Base-by-base conservation (phyloP, 1,284 basidiomycete species). In the Naganishia cerealis region DNA sequence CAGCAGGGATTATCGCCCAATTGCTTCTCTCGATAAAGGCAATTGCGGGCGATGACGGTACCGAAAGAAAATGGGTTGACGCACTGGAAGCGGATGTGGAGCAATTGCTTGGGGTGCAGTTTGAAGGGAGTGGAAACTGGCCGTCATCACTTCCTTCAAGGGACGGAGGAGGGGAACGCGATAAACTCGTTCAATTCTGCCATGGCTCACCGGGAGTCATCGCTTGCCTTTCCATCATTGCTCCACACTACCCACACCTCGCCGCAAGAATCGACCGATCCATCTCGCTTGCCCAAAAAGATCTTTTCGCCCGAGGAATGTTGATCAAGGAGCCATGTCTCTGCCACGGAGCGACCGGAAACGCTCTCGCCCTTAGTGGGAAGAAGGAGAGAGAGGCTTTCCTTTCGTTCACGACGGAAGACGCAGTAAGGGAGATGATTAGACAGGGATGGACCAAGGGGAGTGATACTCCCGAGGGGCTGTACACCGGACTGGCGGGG, bases 161-260 rank as follows among this genome's bases (percentile, higher is more conserved):
- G 6, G 29, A 26, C 8, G n/a, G 29, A n/a, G 38, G 33, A 2
- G 10, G 26, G 4, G 6, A 15, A 8, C 16, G 8, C n/a, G 61
- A 63, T 38, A 36, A 16, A 42, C 61, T 63, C 39, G 33, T 63
- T 13, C 61, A 63, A 33, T 63, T 63, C 61, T 63, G 61, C 61
- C 61, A 63, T 24, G 61, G 61, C 24, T 63, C 61, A 33, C 61
- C 61, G 18, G 61, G 61, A 5, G 42, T 63, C 50, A 54, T 63
- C 50, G 10, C 50, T 13, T 63, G 61, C 50, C 50, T 63, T 6
- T 4, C 38, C 36, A 36, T 15, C 24, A 63, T 63, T 21, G 16
- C 9, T 15, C 24, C 24, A 12, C 26, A 26, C 16, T 63, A 63
- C 50, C 42, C 63, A 12, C 33, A 52, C 12, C 54, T 66, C 24